Evolutionary conservation across 192 early-diverging fungal species (phyloP).

Genomic region (Backusella australiensis): DNA sequence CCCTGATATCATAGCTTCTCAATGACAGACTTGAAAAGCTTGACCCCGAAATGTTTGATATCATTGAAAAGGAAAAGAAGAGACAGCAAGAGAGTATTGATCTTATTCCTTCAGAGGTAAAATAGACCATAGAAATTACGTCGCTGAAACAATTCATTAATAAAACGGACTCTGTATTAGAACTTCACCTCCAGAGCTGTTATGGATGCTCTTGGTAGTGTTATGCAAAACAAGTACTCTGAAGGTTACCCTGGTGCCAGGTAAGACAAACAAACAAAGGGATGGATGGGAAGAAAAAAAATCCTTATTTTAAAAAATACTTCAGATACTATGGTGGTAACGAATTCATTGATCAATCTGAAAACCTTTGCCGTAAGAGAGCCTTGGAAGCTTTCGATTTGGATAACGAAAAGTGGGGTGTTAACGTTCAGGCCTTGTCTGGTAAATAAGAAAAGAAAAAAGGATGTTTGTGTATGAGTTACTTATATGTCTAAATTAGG

Average conservation of each 20-base stretch:
- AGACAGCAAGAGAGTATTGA: constrained; percentile 91
- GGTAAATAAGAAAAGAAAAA: constrained; percentile 37
- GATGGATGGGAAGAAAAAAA: neutral
- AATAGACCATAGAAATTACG: neutral
- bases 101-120: constrained; percentile 94
- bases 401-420: constrained; percentile 87
- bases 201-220: constrained; percentile 93
- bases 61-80: constrained; percentile 94
- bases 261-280: constrained; percentile 23
- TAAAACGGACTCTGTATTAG: constrained; percentile 32
- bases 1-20: constrained; percentile 45
- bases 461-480: neutral
- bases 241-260: constrained; percentile 96
- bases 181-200: constrained; percentile 98
- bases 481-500: constrained; percentile 42
- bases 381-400: constrained; percentile 93
- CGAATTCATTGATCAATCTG: constrained; percentile 95
- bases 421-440: constrained; percentile 96
- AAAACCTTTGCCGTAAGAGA: constrained; percentile 90
- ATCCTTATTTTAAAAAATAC: neutral
- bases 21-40: constrained; percentile 72
- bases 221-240: constrained; percentile 99
- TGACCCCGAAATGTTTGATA: constrained; percentile 91
- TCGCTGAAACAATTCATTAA: neutral
- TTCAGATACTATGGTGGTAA: constrained; percentile 98